A percentile compares a stretch with the other conserved stretches of the same genome.
Evolutionary conservation across 345 rosid species (phyloP).

Genomic region (Hibiscus trionum): DNA sequence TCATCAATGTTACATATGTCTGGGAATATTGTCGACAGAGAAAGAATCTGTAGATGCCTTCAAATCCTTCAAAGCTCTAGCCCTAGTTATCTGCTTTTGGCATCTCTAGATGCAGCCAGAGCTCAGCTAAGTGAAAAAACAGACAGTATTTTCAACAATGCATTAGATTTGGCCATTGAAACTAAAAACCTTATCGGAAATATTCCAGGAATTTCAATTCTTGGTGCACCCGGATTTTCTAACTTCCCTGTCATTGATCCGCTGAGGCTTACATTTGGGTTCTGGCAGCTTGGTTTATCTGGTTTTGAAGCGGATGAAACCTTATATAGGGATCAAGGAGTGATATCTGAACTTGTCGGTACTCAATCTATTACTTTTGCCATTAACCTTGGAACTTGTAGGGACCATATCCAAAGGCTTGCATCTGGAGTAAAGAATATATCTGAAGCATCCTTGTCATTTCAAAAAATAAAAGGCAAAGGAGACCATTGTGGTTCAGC

Average conservation of each 20-base stretch:
- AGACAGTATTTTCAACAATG: conserved; percentile 24
- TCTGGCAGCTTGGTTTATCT: conserved; percentile 37
- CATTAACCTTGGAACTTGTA: conserved; percentile 44
- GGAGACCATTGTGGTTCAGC: conserved; percentile 6
- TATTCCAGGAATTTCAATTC: conserved; percentile 32
- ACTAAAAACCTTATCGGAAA: conserved; percentile 19
- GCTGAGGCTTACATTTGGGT: conserved; percentile 43
- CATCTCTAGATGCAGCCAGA: conserved; percentile 60
- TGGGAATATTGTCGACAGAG: conserved; percentile 37
- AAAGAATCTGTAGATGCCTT: conserved; percentile 39
- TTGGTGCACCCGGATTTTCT: conserved; percentile 20
- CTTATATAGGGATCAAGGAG: conserved; percentile 24
- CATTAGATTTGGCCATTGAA: conserved; percentile 32
- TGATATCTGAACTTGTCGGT: conserved; percentile 47
- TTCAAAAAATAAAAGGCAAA: not conserved
- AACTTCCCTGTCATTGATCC: conserved; percentile 37
- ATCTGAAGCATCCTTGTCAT: conserved; percentile 16
- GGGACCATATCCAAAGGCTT: conserved; percentile 35
- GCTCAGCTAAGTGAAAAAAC: conserved; percentile 46
- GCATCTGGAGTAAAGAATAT: conserved; percentile 33
- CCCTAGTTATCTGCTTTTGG: conserved; percentile 53
- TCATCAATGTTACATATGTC: conserved; percentile 60
- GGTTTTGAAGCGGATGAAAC: conserved; percentile 51
- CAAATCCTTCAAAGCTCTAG: conserved; percentile 50
- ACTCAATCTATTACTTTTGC: conserved; percentile 33